Conservation (phyloP, 2,329 filamentous ascomycete species). For the Raffaelea ambrosiae region DNA sequence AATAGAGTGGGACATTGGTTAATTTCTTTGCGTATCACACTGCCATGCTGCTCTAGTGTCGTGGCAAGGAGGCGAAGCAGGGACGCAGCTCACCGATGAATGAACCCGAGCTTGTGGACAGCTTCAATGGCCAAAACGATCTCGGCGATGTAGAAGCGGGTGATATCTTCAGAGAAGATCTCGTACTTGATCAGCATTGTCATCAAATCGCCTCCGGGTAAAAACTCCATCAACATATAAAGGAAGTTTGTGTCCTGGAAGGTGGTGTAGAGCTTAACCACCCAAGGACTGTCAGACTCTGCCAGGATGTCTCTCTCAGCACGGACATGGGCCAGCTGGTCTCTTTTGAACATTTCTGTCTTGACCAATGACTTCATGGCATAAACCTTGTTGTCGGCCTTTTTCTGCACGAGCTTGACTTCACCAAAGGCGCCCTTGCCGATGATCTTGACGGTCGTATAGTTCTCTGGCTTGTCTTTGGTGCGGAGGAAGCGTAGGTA, state of each 20-base stretch:
- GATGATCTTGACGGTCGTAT: constrained; percentile 94
- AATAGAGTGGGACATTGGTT: constrained; percentile 5
- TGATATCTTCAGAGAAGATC: constrained; percentile 98
- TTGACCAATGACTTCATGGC: constrained; percentile 98
- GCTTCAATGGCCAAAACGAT: constrained; percentile 97
- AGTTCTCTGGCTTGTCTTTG: constrained; percentile 89
- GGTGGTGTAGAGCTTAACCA: constrained; percentile 95
- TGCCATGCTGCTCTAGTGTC: no score
- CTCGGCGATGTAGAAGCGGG: constrained; percentile 97
- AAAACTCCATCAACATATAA: constrained; percentile 99
- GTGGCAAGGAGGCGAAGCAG: neutral
- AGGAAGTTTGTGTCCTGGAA: constrained; percentile 96
- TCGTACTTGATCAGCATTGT: constrained; percentile 99
- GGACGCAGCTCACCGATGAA: constrained; percentile 56
- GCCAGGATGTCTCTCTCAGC: constrained; percentile 96
- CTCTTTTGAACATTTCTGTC: constrained; percentile 99
- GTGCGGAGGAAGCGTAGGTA: constrained; percentile 92
- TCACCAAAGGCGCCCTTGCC: constrained; percentile 98
- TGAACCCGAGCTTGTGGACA: constrained; percentile 95
- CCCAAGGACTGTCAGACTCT: constrained; percentile 98
- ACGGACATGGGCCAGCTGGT: constrained; percentile 93
- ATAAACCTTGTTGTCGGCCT: constrained; percentile 93
- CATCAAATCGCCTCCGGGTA: constrained; percentile 97
- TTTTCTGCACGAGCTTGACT: constrained; percentile 94
- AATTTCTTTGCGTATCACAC: no score